phyloP scores from a whole-genome alignment of 768 basidiomycete species.

The Tulasnella sp. region DNA sequence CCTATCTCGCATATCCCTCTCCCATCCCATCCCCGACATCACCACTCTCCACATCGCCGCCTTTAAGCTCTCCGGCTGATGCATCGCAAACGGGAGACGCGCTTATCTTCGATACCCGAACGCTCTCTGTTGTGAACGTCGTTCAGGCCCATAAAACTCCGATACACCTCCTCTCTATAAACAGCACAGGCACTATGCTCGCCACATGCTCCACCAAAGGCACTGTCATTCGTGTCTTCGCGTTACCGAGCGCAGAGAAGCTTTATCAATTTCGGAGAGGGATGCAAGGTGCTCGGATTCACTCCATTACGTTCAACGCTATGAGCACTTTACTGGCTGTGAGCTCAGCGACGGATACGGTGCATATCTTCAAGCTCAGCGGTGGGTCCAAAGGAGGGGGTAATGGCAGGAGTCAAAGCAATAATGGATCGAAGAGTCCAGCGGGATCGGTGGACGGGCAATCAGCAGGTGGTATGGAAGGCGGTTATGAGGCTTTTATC shows the following conservation, averaged over 20 bases:
- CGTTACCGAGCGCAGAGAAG: constrained; percentile 82
- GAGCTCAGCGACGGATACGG: constrained; percentile 84
- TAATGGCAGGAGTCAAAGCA: constrained; percentile 14
- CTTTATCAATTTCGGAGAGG: constrained; percentile 92
- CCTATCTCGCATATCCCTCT: constrained; percentile 92
- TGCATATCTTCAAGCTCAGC: constrained; percentile 87
- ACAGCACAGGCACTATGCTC: constrained; percentile 75
- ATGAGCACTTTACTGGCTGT: constrained; percentile 79
- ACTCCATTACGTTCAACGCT: constrained; percentile 74
- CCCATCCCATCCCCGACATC: constrained; percentile 77
- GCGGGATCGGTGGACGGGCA: constrained; percentile 54
- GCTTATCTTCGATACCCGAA: constrained; percentile 86
- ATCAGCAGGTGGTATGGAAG: constrained; percentile 45
- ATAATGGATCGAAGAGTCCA: constrained; percentile 38
- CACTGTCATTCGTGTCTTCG: constrained; percentile 93
- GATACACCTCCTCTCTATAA: constrained; percentile 77
- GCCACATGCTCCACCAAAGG: constrained; percentile 93
- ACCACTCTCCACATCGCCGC: constrained; percentile 36
- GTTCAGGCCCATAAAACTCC: constrained; percentile 96
- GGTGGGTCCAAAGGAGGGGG: constrained; percentile 24
- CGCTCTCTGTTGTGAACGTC: constrained; percentile 85
- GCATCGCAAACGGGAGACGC: constrained; percentile 65
- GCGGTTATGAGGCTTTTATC: constrained; percentile 77
- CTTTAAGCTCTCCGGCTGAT: constrained; percentile 29
- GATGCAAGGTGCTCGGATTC: constrained; percentile 75